Base-by-base conservation (phyloP, 2,329 filamentous ascomycete genomes). In the Colletotrichum aenigma region DNA sequence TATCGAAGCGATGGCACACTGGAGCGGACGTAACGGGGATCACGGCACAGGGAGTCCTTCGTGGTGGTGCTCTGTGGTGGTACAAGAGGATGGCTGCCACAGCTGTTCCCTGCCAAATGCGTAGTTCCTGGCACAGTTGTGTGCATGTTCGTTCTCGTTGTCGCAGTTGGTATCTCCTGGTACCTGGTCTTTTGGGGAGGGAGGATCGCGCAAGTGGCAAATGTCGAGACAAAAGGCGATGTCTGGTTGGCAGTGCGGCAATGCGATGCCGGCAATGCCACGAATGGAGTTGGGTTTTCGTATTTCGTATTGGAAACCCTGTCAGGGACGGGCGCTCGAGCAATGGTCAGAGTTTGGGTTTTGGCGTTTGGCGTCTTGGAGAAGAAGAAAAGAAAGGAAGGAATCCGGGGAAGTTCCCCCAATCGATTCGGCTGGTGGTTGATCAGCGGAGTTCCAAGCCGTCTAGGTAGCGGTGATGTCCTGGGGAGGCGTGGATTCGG, bases 341-440 rank as follows among this genome's bases (percentile, higher is more conserved):
- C 58, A 55, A 26, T 48, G 28, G 7, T 18, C 21, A 15, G 43
- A 55, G 61, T 62, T 15, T 21, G n/a, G 52, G 30, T 34, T 12
- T 24, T 18, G 48, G 34, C 21, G 16, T 65, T 36, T 52, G 43
- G 43, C 28, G 55, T 32, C 36, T 48, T 34, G 67, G 36, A 28
- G 34, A 74, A n/a, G 38, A 7, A 38, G 58, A 36, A 43, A 48
- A 70, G 64, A 21, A 71, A 60, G 21, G 58, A 38, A n/a, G 30
- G 34, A 75, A 60, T 75, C 73, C 73, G 73, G 73, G 73, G 58
- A 73, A 73, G 48, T 16, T 15, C n/a, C 24, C 62, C 64, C 48
- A 32, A 75, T 68, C 30, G 55, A 69, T 58, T 36, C 16, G 56
- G 34, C n/a, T 67, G 58, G 64, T 13, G 36, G 74, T 60, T 75